Conservation (phyloP, 345 rosid genomes). For the Cardamine chenopodiifolia region DNA sequence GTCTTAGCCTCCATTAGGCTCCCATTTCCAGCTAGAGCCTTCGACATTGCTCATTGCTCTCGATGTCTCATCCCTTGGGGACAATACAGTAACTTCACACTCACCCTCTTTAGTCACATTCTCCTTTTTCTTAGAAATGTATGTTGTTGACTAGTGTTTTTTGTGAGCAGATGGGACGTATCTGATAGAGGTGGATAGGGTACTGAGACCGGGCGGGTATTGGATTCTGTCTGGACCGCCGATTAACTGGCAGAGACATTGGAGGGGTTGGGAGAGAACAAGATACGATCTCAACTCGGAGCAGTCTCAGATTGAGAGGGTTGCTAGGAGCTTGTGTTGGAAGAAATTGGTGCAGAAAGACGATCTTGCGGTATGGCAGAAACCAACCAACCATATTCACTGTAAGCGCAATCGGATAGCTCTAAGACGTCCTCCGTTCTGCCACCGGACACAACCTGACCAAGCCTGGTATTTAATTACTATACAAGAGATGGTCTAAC, state of each 20-base stretch:
- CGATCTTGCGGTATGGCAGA: constrained; percentile 83
- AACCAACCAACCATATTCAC: constrained; percentile 82
- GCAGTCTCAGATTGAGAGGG: constrained; percentile 56
- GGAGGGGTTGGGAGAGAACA: constrained; percentile 84
- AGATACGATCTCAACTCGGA: constrained; percentile 61
- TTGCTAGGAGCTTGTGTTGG: constrained; percentile 83
- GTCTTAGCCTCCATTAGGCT: constrained; percentile 85
- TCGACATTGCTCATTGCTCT: constrained; percentile 97
- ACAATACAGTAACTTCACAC: constrained; percentile 50
- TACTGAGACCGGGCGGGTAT: constrained; percentile 86
- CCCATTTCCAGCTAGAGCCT: constrained; percentile 88
- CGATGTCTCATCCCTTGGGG: constrained; percentile 98
- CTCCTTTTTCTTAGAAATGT: neutral
- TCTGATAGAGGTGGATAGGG: constrained; percentile 79
- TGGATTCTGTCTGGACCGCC: constrained; percentile 96
- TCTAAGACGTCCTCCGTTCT: constrained; percentile 60
- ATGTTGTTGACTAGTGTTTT: constrained; percentile 4
- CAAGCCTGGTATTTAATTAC: constrained; percentile 62
- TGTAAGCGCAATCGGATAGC: constrained; percentile 64
- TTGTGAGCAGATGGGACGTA: constrained; percentile 68
- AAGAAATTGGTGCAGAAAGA: constrained; percentile 62
- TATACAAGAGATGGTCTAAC: constrained; percentile 9
- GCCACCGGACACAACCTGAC: constrained; percentile 69
- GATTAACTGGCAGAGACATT: constrained; percentile 76
- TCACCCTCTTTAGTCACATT: neutral